Evolutionary conservation across 352 stramenopile species (phyloP), one percentile per base, ranked within the genome.

Genomic region (Phytophthora colocasiae): DNA sequence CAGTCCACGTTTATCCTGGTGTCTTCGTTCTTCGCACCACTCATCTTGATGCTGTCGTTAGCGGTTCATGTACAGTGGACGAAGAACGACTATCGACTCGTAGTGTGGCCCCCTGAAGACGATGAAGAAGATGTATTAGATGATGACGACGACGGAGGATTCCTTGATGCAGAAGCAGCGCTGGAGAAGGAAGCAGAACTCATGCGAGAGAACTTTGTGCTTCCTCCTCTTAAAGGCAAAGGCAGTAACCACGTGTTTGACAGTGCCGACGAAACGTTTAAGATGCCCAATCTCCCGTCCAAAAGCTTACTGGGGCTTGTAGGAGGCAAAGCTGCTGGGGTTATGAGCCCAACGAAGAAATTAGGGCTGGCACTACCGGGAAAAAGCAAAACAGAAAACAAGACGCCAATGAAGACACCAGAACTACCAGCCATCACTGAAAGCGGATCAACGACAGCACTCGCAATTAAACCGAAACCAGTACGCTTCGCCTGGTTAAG

Each of bases 41-140:
- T 96, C 3, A 83, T 95, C 26, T 64, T 93, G 41, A 93, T 92
- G 83, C 61, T 95, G 1, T 83, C 81, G 22, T 72, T 92, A 11
- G 83, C 82, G 0, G 85, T 96, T 31, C 85, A 91, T 44, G 73
- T 75, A 24, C 85, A 94, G 50, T 96, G 89, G 87, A 64, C 61
- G 11, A 87, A 88, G 49, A 96, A 95, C 40, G 87, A 96, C 59
- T 93, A 95, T 49, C 79, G 87, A 0, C 77, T 96, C 31, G 83
- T 96, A 15, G 75, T 95, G 39, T 94, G 87, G 84, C 85, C 85
- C 32, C 85, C 85, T 0, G 85, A 93, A 59, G 86, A 95, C 54
- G 78, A 91, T 6, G 88, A 93, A 56, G 83, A 94, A 69, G 85
- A 93, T 44, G 72, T 92, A 26, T 52, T 93, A 12, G 83, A 92